Evolutionary conservation across 108 stramenopile species (phyloP), one percentile per base, ranked within the genome.

Genomic region (Cyclotella distinguenda): DNA sequence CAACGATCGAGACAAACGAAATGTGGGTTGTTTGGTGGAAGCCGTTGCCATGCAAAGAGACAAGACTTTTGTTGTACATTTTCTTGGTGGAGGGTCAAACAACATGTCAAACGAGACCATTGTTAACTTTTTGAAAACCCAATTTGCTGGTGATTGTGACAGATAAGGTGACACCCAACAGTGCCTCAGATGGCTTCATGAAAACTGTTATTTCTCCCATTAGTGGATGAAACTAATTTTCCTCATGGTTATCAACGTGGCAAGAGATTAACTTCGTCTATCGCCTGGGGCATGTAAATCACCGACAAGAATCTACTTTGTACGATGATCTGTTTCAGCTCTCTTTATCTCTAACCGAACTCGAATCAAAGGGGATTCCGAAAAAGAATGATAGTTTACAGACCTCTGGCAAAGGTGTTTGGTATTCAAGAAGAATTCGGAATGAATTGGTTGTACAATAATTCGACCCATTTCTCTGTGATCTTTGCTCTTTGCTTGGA

Each of bases 221-320:
- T 56, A 25, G 55, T 56, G 15, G 55, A 56, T 56, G 55, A 56
- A 36, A 39, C 36, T 9, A 56, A 56, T 36, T 56, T 56, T 31
- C 28, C 19, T 6, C n/a, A 10, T 30, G 50, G 31, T 12, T 52
- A 52, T 31, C 50, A 52, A 52, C 26, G 21, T 15, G 50, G 50
- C 15, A 52, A 52, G 21, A 28, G 50, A 16, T 30, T 52, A 13
- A 52, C 11, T 52, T 52, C 50, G n/a, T 27, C 50, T 15, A 31
- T 52, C 31, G 30, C 50, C 7, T 52, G 50, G 50, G 50, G 28
- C 0, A 32, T 52, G 50, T 52, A 13, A 52, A 30, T 52, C 2
- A 30, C 2, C 18, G 1, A 48, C 6, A 22, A 21, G 3, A 21
- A 18, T 48, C 10, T 1, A 19, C 21, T 22, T 48, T 3, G 13